Evolutionary conservation across 2,329 filamentous ascomycete genomes (phyloP), one percentile per base, ranked within the genome.

Genomic region (Hypoxylon sp.): DNA sequence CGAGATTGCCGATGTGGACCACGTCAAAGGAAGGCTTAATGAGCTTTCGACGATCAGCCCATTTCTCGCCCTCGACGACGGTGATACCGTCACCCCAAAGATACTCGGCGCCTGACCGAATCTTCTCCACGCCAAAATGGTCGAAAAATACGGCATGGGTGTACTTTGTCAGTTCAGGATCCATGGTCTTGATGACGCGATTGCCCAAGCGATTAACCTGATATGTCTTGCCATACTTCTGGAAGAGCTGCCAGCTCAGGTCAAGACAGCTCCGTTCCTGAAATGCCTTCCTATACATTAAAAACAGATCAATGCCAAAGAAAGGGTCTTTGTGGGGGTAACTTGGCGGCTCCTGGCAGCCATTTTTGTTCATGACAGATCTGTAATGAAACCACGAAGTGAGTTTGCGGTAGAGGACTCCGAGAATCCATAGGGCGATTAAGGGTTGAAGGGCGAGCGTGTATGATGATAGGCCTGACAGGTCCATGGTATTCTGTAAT

Each of bases 261-360:
- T 46, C 45, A 21, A 66, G 58, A 29, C 67, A 64, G 8, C 52
- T 26, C 18, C 58, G 42, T 21, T 54, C 43, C 27, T 57, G 31
- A 13, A 66, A 56, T 9, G 64, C 54, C 33, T 55, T 48, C 38
- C 60, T 64, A 33, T 40, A 62, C 10, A 40, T 26, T 23, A 62
- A 40, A 48, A 68, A 64, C 3, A 67, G 40, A 46, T 67, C 65
- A 18, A 63, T 18, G 2, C 65, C 66, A 20, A 60, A 58, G 6
- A 69, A 51, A 4, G 62, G 64, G 35, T 68, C 67, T 43, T 53
- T 61, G 53, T 67, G 65, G 17, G 55, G 55, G 27, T 67, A 68
- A 1, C 3, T 27, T 3, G 62, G 63, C 8, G 65, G 64, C 4
- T 59, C 50, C 38, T 42, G 35, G 43, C 55, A 62, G 27, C 26